Base-by-base conservation (phyloP, 176 grass and related monocot genomes). In the Poa pratensis region DNA sequence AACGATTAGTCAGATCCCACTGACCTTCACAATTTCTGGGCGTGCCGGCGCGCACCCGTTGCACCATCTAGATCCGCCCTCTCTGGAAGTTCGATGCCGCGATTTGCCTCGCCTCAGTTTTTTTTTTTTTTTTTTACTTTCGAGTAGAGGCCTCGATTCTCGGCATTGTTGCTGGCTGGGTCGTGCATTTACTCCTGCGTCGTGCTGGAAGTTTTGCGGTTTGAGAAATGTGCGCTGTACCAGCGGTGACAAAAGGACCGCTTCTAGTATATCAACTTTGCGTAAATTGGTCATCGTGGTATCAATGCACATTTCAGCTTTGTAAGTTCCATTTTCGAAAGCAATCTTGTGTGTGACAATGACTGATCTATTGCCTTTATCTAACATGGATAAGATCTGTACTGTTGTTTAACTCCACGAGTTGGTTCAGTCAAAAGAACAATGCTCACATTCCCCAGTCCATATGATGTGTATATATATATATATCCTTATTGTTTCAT, bases 311-410 rank as follows among this genome's bases (percentile, higher is more conserved):
- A 85, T 75, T 75, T 68, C 87, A 59, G 43, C 55, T 26, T 28
- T 74, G 81, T 69, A 66, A 59, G 20, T 22, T 73, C 26, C 18
- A 22, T 37, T 24, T 3, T 6, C 24, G 46, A 50, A 49, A 79
- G 53, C 66, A 63, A 50, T 27, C 42, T 28, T 23, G 70, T 34
- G 14, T 23, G 69, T 22, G 14, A 63, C 23, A 62, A 35, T 24
- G 42, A 60, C n/a, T 59, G 72, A 59, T 65, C 17, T 50, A 22
- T 69, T 51, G 53, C 20, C 34, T 24, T 67, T 59, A 26, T 26
- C 37, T n/a, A 27, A 11, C 17, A 75, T 80, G 64, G 18, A 24
- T 53, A 85, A 84, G 88, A 85, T 81, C 78, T 85, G 28, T 20
- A 59, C 69, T 22, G 35, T 39, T 75, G 74, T 48, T 78, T 26